These are phyloP conservation scores for Salix purpurea DNA, from an alignment of 345 rosid species.

Conservation along the genomic window DNA sequence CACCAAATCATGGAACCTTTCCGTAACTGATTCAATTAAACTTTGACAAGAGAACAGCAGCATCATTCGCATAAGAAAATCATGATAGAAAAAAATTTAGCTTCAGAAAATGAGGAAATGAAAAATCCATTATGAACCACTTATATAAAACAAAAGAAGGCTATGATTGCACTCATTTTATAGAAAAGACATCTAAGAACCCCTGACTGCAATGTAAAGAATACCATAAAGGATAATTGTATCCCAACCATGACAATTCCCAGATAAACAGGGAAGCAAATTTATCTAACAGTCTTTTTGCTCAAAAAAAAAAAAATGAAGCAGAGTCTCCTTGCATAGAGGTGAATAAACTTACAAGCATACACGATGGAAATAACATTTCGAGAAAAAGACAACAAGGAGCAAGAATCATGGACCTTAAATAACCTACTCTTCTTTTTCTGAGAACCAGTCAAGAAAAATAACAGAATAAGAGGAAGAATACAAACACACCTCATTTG, in stretches of 20 bases:
- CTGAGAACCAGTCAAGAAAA: neutral
- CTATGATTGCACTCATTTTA: neutral
- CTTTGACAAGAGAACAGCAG: neutral
- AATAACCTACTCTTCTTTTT: neutral
- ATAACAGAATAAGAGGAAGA: neutral
- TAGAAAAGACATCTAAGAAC: neutral
- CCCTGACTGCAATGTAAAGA: neutral
- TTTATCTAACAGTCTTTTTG: neutral
- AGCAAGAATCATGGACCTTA: neutral
- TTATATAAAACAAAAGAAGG: neutral
- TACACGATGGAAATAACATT: neutral
- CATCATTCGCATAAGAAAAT: neutral
- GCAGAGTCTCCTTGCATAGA: no score
- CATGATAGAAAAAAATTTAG: neutral
- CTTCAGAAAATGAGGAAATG: neutral
- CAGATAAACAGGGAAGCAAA: neutral
- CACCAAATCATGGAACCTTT: neutral
- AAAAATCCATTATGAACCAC: neutral
- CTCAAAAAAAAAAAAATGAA: no score
- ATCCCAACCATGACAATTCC: neutral
- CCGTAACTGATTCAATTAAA: neutral
- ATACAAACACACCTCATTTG: constrained; percentile 63
- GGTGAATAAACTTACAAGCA: neutral
- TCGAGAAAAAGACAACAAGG: neutral
- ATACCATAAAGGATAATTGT: neutral